A percentile compares a stretch with the other conserved stretches of the same genome.
Conservation (phyloP, 129 eudicot species). For the Flaveria brownii region DNA sequence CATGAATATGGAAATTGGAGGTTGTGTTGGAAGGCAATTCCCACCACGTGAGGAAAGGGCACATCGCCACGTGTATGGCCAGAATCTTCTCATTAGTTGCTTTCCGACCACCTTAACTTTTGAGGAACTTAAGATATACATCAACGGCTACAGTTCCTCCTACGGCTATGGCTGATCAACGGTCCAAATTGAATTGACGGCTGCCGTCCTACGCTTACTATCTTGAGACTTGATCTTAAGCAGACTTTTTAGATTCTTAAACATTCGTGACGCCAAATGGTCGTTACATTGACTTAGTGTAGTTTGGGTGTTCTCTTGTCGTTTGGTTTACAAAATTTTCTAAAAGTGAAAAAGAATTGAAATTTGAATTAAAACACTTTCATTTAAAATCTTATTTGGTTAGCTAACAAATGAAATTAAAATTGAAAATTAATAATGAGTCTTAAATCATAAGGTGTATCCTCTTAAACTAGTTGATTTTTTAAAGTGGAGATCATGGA, state of each 20-base stretch:
- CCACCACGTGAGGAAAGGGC: constrained; percentile 39
- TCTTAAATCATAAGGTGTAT: too few species aligned
- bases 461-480: too few species aligned
- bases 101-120: constrained; percentile 32
- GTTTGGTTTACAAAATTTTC: too few species aligned
- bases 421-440: too few species aligned
- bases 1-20: constrained; percentile 2
- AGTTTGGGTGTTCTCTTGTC: too few species aligned
- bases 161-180: constrained; percentile 43
- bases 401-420: too few species aligned
- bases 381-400: too few species aligned
- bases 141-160: constrained; percentile 46
- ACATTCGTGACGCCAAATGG: constrained; percentile 27
- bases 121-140: constrained; percentile 33
- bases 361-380: too few species aligned
- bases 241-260: constrained; percentile 18
- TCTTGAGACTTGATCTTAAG: constrained; percentile 13
- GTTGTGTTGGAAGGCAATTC: constrained; percentile 37
- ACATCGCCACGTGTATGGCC: constrained; percentile 44
- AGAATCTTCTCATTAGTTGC: constrained; percentile 7
- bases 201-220: constrained; percentile 57
- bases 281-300: constrained; percentile 16
- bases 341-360: too few species aligned
- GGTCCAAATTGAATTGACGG: constrained; percentile 58
- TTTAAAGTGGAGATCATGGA: too few species aligned